Base-by-base conservation (phyloP, 306 rosid species). In the Ceratonia siliqua region DNA sequence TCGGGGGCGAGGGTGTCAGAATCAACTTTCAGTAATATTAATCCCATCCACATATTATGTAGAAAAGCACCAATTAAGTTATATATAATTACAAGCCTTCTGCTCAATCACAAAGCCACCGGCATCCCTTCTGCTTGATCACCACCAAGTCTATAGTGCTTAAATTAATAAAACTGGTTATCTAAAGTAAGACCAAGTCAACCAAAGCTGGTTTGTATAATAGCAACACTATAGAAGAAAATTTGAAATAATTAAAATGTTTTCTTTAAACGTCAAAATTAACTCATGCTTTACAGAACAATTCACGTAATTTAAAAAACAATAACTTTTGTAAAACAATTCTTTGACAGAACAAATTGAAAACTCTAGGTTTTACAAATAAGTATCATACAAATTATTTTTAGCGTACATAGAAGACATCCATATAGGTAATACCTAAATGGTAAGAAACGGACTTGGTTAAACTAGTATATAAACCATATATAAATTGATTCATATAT, bases 401-500 rank as follows among this genome's bases (percentile, higher is more conserved):
- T 32, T 36, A 54, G 61, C 53, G 61, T 43, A 53, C 12, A 33
- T 46, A 20, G 77, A 62, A 41, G 72, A 41, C 2, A 62, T 52
- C 24, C 45, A 24, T 67, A 72, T 49, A 36, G 42, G 42, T 20
- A 38, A 67, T 8, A 79, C 33, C 46, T 57, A 63, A 50, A 28
- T 30, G 12, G 73, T 48, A 48, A 45, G 70, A 65, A 38, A 45
- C 25, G 73, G 53, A 72, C 45, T 70, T 32, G 55, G 28, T 73
- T 57, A 56, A 73, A 81, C 72, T 68, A 66, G 72, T 68, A 58
- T 20, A 81, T 48, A 77, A 57, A 54, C 52, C 41, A 27, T 43
- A 43, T 38, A 82, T 67, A 70, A 15, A 71, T 73, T 39, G 38
- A 52, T 85, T 70, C 72, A 81, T 68, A 81, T 63, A 49, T 68